Conservation (phyloP, 768 basidiomycete species). For the Tylopilus sp. region DNA sequence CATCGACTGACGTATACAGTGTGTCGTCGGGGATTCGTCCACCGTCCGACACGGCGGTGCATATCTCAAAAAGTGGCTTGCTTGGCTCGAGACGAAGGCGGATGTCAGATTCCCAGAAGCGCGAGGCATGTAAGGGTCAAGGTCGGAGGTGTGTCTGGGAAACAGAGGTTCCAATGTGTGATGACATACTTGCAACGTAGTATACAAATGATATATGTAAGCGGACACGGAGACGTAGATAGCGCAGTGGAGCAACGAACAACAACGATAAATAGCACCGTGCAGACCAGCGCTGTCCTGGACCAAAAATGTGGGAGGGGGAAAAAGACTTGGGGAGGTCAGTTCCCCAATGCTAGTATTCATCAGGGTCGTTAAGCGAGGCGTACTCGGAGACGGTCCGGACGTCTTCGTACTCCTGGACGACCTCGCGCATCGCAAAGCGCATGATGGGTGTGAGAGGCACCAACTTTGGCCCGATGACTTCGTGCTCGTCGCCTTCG, state of each 20-base stretch:
- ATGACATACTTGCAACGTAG: not conserved
- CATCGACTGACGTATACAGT: too few relatives aligned
- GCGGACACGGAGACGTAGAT: not conserved
- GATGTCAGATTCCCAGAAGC: slow-evolving; percentile 84
- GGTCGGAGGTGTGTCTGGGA: not conserved
- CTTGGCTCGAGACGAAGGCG: slow-evolving; percentile 86
- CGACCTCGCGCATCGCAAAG: slow-evolving; percentile 80
- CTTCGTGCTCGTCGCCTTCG: slow-evolving; percentile 52
- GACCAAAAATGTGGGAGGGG: not conserved
- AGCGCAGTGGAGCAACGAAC: not conserved
- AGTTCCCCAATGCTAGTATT: slow-evolving; percentile 44
- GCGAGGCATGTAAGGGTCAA: not conserved
- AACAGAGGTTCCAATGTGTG: slow-evolving; percentile 3
- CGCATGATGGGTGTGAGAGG: slow-evolving; percentile 80
- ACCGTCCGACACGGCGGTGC: slow-evolving; percentile 82
- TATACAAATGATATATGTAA: slow-evolving; percentile 5
- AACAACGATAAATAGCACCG: slow-evolving; percentile 11
- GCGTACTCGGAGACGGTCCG: slow-evolving; percentile 76
- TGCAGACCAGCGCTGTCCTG: not conserved
- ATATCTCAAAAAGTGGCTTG: slow-evolving; percentile 87
- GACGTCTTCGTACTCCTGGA: slow-evolving; percentile 78
- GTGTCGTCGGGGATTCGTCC: slow-evolving; percentile 89
- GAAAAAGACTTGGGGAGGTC: not conserved
- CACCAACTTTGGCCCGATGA: slow-evolving; percentile 70
- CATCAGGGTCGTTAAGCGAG: slow-evolving; percentile 66